These are phyloP conservation scores for Colletotrichum sp. DNA, from an alignment of 2,329 filamentous ascomycete genomes.

Conservation along the genomic window DNA sequence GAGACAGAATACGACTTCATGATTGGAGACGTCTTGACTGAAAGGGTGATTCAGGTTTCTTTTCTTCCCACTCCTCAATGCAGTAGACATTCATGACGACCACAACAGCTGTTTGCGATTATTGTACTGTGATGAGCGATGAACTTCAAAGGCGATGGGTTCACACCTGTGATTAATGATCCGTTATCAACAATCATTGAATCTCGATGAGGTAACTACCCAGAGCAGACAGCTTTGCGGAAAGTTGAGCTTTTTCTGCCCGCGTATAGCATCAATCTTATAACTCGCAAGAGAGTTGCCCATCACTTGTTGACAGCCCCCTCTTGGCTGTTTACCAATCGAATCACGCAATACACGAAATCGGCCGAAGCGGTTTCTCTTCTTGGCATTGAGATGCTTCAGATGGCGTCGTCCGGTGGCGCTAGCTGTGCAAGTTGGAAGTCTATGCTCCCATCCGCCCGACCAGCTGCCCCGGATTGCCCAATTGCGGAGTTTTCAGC, in stretches of 20 bases:
- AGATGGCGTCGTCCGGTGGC: background rate
- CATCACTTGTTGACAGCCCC: background rate
- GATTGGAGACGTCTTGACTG: background rate
- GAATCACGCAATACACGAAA: background rate
- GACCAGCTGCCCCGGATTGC: background rate
- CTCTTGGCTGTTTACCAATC: background rate
- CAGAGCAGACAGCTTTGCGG: background rate
- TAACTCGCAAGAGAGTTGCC: background rate
- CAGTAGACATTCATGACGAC: rapidly evolving
- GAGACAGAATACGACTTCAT: background rate
- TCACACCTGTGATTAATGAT: background rate
- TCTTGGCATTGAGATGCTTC: background rate
- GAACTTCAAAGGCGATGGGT: rapidly evolving
- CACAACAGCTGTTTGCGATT: too few relatives aligned
- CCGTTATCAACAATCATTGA: background rate
- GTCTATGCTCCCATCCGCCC: background rate
- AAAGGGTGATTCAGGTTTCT: background rate
- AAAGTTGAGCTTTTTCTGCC: background rate
- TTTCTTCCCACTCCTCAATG: background rate
- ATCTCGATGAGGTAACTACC: background rate
- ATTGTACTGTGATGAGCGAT: rapidly evolving
- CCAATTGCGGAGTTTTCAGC: background rate
- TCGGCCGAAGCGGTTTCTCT: background rate
- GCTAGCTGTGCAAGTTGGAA: background rate
- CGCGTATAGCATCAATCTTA: background rate